Conservation (phyloP, 2,329 filamentous ascomycete species). For the Ilyonectria mors-panacis region DNA sequence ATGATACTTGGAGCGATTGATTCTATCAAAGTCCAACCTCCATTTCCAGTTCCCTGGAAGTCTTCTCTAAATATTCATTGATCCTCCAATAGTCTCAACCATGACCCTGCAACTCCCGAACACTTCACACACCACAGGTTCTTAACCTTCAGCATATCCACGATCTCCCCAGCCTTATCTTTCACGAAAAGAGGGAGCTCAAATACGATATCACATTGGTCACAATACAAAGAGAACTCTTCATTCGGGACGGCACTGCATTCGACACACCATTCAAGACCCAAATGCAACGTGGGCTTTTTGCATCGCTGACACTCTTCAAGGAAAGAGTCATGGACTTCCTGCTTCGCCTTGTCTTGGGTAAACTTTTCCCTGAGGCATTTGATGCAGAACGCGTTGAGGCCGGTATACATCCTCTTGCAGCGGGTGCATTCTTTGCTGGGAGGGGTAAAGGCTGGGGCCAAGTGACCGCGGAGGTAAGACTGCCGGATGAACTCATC, state of each 20-base stretch:
- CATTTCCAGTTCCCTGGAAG: neutral
- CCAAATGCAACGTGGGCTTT: constrained; percentile 36
- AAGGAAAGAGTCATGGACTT: constrained; percentile 22
- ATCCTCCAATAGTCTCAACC: constrained; percentile 3
- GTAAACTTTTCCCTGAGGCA: constrained; percentile 21
- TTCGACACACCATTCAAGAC: constrained; percentile 37
- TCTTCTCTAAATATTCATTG: neutral
- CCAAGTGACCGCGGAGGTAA: neutral
- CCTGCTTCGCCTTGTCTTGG: neutral
- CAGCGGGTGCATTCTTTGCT: constrained; percentile 31
- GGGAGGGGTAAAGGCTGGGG: neutral
- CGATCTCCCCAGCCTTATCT: constrained; percentile 26
- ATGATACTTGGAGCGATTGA: too few species aligned
- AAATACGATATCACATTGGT: constrained; percentile 22
- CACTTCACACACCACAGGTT: constrained; percentile 42
- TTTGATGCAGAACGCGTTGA: constrained; percentile 9
- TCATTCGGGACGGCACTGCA: constrained; percentile 18
- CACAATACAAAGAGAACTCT: constrained; percentile 28
- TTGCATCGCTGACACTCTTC: constrained; percentile 20
- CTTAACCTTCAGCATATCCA: constrained; percentile 37
- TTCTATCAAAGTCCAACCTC: neutral
- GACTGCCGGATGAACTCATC: neutral
- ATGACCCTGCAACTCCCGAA: constrained; percentile 28
- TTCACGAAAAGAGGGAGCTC: constrained; percentile 29
- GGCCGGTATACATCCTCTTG: neutral